A percentile compares a stretch with the other conserved stretches of the same genome.
phyloP scores from a whole-genome alignment of 805 yeast species.

The Zygoascus bituminiphila region DNA sequence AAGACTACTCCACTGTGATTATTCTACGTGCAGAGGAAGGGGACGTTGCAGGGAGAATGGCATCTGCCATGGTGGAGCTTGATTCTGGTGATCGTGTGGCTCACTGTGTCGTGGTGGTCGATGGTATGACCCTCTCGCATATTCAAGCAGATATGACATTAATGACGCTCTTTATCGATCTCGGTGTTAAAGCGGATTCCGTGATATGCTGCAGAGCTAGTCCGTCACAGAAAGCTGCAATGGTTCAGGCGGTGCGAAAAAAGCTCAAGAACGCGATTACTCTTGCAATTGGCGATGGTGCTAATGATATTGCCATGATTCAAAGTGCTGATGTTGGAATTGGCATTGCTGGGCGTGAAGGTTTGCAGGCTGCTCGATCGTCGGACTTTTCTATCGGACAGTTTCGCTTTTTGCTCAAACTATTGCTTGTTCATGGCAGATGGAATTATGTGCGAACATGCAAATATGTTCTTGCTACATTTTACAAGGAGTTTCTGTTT shows the following conservation, averaged over 20 bases:
- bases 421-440: slow-evolving; percentile 88
- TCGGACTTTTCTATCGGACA: slow-evolving; percentile 95
- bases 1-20: slow-evolving; percentile 85
- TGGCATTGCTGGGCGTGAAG: slow-evolving; percentile 96
- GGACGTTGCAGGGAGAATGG: slow-evolving; percentile 56
- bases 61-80: slow-evolving; percentile 68
- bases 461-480: slow-evolving; percentile 86
- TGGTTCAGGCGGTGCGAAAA: slow-evolving; percentile 78
- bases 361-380: slow-evolving; percentile 91
- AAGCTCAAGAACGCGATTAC: slow-evolving; percentile 65
- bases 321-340: slow-evolving; percentile 97
- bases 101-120: slow-evolving; percentile 89
- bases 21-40: slow-evolving; percentile 49
- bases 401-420: slow-evolving; percentile 72
- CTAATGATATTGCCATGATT: slow-evolving; percentile 98
- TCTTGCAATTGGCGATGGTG: slow-evolving; percentile 97
- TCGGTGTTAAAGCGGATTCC: slow-evolving; percentile 82
- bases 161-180: slow-evolving; percentile 68
- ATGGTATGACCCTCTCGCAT: slow-evolving; percentile 75
- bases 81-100: slow-evolving; percentile 63
- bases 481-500: slow-evolving; percentile 87
- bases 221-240: slow-evolving; percentile 89
- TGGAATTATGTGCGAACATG: slow-evolving; percentile 90
- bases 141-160: slow-evolving; percentile 68
- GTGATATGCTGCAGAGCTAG: slow-evolving; percentile 94